A percentile compares a stretch with the other conserved stretches of the same genome.
phyloP scores from a whole-genome alignment of 192 early-diverging fungal genomes.

The Geranomyces michiganensis region DNA sequence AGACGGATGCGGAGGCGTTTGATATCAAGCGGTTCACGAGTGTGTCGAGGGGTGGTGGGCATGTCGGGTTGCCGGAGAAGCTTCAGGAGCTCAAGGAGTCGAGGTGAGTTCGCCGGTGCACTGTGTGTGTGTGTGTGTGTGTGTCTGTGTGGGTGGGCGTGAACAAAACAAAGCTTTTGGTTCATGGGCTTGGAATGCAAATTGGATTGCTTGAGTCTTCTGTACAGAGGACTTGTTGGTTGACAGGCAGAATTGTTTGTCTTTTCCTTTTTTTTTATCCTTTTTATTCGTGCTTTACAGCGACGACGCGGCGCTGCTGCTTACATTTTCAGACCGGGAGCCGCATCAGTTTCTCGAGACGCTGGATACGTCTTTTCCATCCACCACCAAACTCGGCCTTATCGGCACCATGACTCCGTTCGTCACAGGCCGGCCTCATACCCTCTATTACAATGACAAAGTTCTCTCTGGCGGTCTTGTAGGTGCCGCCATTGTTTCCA shows the following conservation, averaged over 20 bases:
- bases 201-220: no score
- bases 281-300: not conserved
- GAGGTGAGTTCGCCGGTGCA: not conserved
- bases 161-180: no score
- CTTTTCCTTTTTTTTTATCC: no score
- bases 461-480: slow-evolving; percentile 35
- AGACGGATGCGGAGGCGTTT: slow-evolving; percentile 16
- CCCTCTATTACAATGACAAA: slow-evolving; percentile 40
- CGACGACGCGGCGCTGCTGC: slow-evolving; percentile 1
- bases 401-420: slow-evolving; percentile 46
- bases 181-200: no score
- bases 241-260: no score
- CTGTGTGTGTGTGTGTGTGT: no score
- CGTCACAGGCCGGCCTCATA: slow-evolving; percentile 35
- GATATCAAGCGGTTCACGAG: slow-evolving; percentile 19
- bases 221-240: no score
- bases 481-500: slow-evolving; percentile 24
- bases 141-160: no score
- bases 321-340: slow-evolving; percentile 42
- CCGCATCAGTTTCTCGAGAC: slow-evolving; percentile 34
- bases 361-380: slow-evolving; percentile 28
- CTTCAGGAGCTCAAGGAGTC: not conserved
- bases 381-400: slow-evolving; percentile 36
- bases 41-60: slow-evolving; percentile 25
- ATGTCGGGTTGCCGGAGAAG: slow-evolving; percentile 11